A percentile compares a stretch with the other conserved stretches of the same genome.
phyloP scores from a whole-genome alignment of 2,329 filamentous ascomycete species.

The Aureobasidium mangrovei region DNA sequence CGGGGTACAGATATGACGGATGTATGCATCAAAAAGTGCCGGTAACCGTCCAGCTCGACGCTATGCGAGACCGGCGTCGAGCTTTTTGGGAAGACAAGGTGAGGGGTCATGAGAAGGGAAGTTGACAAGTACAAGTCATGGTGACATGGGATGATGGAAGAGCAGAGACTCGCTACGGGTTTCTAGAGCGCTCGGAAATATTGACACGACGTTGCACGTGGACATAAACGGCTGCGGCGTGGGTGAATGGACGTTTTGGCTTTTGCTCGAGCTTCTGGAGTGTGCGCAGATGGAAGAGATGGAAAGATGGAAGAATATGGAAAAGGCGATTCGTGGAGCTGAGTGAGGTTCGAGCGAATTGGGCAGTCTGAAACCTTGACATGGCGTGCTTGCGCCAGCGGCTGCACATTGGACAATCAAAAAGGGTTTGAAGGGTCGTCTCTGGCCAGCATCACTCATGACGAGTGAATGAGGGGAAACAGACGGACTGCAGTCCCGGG shows the following conservation, averaged over 20 bases:
- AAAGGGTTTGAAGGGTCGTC: no score
- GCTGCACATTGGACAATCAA: no score
- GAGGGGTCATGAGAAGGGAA: not conserved
- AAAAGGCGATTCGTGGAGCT: slow-evolving; percentile 5
- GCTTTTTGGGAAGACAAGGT: not conserved
- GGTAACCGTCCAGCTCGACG: slow-evolving; percentile 1
- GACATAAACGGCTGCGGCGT: slow-evolving; percentile 2
- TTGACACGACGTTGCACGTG: slow-evolving; percentile 9
- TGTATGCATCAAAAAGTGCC: slow-evolving; percentile 5
- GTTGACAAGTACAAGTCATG: not conserved
- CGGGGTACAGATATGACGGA: not conserved
- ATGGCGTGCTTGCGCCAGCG: slow-evolving; percentile 1
- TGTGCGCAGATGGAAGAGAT: not conserved
- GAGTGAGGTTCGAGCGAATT: not conserved
- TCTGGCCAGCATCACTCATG: no score
- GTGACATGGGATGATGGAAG: not conserved
- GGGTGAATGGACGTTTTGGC: not conserved
- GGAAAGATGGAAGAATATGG: not conserved
- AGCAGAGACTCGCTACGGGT: not conserved
- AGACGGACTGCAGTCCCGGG: not conserved
- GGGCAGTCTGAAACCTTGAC: slow-evolving; percentile 8
- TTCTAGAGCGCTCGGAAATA: not conserved
- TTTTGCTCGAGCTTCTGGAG: slow-evolving; percentile 8
- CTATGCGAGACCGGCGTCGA: not conserved
- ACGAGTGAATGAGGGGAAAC: not conserved